Conservation (phyloP, 345 rosid genomes). For the Tarenaya hassleriana region DNA sequence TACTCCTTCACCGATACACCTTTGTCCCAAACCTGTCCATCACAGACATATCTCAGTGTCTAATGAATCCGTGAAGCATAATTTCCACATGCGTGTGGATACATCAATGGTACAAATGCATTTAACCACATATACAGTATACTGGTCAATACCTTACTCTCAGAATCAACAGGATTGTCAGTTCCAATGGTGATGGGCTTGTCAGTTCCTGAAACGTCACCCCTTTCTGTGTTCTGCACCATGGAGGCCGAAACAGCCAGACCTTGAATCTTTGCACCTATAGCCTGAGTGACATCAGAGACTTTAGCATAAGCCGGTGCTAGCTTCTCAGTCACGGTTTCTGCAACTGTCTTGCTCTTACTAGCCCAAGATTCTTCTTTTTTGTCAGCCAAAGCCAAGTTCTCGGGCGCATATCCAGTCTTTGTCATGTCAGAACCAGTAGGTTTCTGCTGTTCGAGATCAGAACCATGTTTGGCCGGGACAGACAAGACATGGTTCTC, state of each 20-base stretch:
- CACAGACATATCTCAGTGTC: neutral
- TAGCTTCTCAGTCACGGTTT: slow-evolving; percentile 37
- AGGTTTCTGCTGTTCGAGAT: slow-evolving; percentile 20
- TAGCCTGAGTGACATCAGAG: slow-evolving; percentile 38
- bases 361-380: slow-evolving; percentile 3
- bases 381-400: neutral
- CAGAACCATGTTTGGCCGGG: slow-evolving; percentile 19
- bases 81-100: no score
- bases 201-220: slow-evolving; percentile 21
- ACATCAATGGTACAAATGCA: neutral
- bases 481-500: slow-evolving; percentile 41
- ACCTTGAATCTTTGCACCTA: slow-evolving; percentile 45
- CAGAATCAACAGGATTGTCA: slow-evolving; percentile 16
- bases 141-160: slow-evolving; percentile 23
- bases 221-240: slow-evolving; percentile 15
- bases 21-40: slow-evolving; percentile 43
- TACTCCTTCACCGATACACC: slow-evolving; percentile 79
- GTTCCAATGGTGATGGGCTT: slow-evolving; percentile 21
- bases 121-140: neutral
- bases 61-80: no score
- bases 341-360: slow-evolving; percentile 37
- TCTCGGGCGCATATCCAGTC: slow-evolving; percentile 5
- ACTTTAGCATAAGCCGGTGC: slow-evolving; percentile 46
- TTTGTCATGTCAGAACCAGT: slow-evolving; percentile 7
- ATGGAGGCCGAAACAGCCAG: slow-evolving; percentile 30